Percentiles rank a stretch among this genome's conserved stretches.
Conservation (phyloP, 78 protist genomes). For the Emiliania huxleyi region DNA sequence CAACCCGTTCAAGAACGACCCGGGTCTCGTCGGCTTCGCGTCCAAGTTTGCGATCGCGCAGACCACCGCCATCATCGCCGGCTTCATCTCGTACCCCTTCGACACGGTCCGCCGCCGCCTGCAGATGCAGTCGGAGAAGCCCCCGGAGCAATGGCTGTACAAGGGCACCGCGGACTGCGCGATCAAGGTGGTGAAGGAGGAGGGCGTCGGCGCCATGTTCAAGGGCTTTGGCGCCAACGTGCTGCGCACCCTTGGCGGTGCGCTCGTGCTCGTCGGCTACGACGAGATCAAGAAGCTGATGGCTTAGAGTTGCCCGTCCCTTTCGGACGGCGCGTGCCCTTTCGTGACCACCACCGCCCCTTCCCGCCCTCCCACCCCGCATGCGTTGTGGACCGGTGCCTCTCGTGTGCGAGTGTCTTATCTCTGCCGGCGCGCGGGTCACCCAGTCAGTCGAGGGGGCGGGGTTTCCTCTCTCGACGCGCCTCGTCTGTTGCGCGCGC, state of each 20-base stretch:
- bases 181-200: constrained; percentile 67
- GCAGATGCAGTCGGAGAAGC: constrained; percentile 82
- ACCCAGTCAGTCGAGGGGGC: too few relatives aligned
- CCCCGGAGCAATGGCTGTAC: constrained; percentile 64
- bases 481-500: too few relatives aligned
- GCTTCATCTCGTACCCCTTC: constrained; percentile 91
- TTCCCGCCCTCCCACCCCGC: too few relatives aligned
- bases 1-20: constrained; percentile 15
- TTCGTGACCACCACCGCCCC: too few relatives aligned
- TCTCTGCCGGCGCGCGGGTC: too few relatives aligned
- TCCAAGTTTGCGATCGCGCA: constrained; percentile 65
- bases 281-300: constrained; percentile 81
- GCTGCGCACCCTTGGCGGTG: constrained; percentile 89
- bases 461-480: too few relatives aligned
- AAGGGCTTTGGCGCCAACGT: constrained; percentile 96
- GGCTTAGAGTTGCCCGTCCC: too few relatives aligned
- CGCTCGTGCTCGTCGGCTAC: constrained; percentile 86
- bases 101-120: constrained; percentile 96
- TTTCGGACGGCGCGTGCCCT: too few relatives aligned
- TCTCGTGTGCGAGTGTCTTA: too few relatives aligned
- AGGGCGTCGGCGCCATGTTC: constrained; percentile 83
- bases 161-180: constrained; percentile 79
- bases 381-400: too few relatives aligned
- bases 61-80: constrained; percentile 79
- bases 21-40: constrained; percentile 19